Evolutionary conservation across 2,329 filamentous ascomycete genomes (phyloP), one percentile per base, ranked within the genome.

Genomic region (Phialocephala sp.): DNA sequence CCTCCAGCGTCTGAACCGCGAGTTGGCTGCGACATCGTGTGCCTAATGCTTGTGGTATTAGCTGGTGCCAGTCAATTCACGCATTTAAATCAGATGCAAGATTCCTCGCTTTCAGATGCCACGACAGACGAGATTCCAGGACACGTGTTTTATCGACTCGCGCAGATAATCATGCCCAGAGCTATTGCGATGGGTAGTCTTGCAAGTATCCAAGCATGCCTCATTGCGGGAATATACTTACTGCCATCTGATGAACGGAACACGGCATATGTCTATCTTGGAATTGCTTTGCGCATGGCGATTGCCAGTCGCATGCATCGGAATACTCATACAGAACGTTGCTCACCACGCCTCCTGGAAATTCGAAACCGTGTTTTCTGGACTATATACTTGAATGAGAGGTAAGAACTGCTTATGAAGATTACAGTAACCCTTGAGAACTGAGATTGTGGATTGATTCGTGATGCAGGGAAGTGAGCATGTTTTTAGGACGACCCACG

Each of bases 351-450:
- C 18, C 36, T 58, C n/a, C 11, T 20, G 15, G 55, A 58, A 39
- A 24, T 58, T 39, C 55, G 55, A n/a, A 58, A 58, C 39, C 55
- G 55, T n/a, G 18, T 58, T 36, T 58, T 36, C 35, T 58, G 55
- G 55, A 58, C 35, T 58, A 39, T 58, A n/a, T 58, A 58, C 32
- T 58, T 39, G 20, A 58, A 39, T 39, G 55, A 58, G 20, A 58
- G 39, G 55, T 58, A 36, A 39, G 55, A 43, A 43, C 41, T 43
- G 41, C 41, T 43, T 43, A 14, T 43, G 41, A 43, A 43, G 41
- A 43, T 12, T 43, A 43, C 41, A 43, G 41, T 14, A 43, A 43
- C 41, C 41, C 18, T 12, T 43, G 9, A 43, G 41, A 43, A 43
- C 41, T 43, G 41, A 43, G 41, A 43, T 43, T 15, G 41, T 43